phyloP scores from a whole-genome alignment of 148 eudicot genomes.

The Talinum fruticosum region DNA sequence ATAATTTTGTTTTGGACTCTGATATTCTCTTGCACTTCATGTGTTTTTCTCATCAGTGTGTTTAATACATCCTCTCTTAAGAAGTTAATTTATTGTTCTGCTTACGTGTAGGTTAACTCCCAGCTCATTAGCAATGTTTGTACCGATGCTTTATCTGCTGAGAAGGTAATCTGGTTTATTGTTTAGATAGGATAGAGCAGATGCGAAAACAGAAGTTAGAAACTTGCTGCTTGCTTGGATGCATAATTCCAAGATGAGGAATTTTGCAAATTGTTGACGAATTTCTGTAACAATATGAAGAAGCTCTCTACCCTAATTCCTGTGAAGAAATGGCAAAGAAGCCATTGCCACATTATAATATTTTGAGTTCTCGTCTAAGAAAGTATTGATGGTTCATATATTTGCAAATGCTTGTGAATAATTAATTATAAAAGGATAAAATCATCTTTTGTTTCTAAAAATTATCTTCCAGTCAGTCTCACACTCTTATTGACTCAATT shows the following conservation, averaged over 20 bases:
- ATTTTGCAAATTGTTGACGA: neutral
- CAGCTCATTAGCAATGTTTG: conserved; percentile 99
- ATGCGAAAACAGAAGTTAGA: neutral
- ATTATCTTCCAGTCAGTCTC: neutral
- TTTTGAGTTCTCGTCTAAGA: no score
- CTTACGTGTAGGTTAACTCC: conserved; percentile 70
- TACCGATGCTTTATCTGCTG: conserved; percentile 98
- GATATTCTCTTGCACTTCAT: neutral
- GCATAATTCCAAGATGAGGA: neutral
- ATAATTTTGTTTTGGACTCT: neutral
- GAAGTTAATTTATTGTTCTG: conserved; percentile 14
- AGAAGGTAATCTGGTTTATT: conserved; percentile 59
- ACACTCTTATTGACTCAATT: neutral
- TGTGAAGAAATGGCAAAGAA: no score
- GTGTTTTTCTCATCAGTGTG: neutral
- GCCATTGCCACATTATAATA: no score
- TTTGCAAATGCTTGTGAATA: neutral
- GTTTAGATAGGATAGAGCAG: neutral
- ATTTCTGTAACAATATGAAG: no score
- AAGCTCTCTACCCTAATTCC: no score
- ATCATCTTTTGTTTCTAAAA: neutral
- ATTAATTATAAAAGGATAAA: neutral
- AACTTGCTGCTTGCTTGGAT: neutral
- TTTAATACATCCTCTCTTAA: neutral
- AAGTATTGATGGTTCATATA: no score